Base-by-base conservation (phyloP, 208 protist species). In the Leishmania martiniquensis region DNA sequence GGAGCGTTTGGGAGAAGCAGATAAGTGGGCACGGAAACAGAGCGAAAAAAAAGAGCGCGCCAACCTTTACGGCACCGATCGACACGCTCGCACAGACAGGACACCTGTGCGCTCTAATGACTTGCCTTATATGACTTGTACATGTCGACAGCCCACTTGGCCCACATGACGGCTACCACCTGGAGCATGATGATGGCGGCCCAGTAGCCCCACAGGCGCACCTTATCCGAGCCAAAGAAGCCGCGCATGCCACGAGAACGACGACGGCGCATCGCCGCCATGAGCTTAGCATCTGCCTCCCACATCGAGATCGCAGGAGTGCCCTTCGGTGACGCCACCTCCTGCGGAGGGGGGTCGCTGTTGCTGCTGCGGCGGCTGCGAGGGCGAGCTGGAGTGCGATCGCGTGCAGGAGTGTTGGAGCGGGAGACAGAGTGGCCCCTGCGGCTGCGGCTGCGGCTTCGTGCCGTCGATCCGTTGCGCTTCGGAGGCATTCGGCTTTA, bases 91-190 rank as follows among this genome's bases (percentile, higher is more conserved):
- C 37, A 12, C 37, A 45, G 17, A 44, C 37, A 6, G 17, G 37
- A 34, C 51, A 20, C 32, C 25, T 52, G 44, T 54, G 66, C 66
- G n/a, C 32, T 69, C 34, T 65, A 73, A n/a, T 76, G 42, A 39
- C 67, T 87, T 17, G 47, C 68, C 54, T 71, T 55, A 55, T 85
- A 77, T 55, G 62, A 72, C 69, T 72, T 60, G 82, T 91, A 95
- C 69, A 92, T 78, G 45, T 92, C 87, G 29, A 84, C 73, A 13
- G 87, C 83, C 90, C 88, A 93, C 66, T 86, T 82, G 32, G 87
- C 63, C 92, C 89, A 94, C 32, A 96, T 45, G 82, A 94, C 87
- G 44, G 81, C 59, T 20, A 94, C 37, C 52, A 94, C 85, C 78
- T 96, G 83, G 72, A 94, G 63, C 15, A 77, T 39, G 47, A 96